A percentile compares a stretch with the other conserved stretches of the same genome.
Conservation (phyloP, 495 filamentous ascomycete species). For the Ramalina intermedia region DNA sequence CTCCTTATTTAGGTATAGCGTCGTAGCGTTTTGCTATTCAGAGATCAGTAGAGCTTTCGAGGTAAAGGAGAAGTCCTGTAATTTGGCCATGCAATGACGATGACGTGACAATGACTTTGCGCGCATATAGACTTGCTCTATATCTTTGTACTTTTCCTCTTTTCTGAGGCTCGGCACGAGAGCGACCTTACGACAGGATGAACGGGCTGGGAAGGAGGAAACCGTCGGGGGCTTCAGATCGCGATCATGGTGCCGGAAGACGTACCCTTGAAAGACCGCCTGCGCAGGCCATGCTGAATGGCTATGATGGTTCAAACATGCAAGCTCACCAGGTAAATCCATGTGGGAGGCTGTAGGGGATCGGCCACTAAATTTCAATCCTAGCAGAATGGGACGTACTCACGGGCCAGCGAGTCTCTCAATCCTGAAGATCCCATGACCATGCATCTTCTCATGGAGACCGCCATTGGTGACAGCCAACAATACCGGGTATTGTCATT, state of each 20-base stretch:
- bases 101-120: not conserved
- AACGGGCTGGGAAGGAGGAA: constrained; percentile 29
- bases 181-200: constrained; percentile 17
- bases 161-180: too few relatives aligned
- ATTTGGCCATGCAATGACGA: not conserved
- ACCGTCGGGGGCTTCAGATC: constrained; percentile 30
- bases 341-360: too few relatives aligned
- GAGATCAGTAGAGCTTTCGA: too few relatives aligned
- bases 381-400: constrained; percentile 15
- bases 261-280: constrained; percentile 19
- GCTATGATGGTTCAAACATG: constrained; percentile 25
- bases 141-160: too few relatives aligned
- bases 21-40: too few relatives aligned
- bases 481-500: constrained; percentile 73
- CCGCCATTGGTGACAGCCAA: constrained; percentile 74
- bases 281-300: constrained; percentile 30
- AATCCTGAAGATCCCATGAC: constrained; percentile 42
- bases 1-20: too few relatives aligned
- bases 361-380: too few relatives aligned
- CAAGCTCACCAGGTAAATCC: constrained; percentile 7
- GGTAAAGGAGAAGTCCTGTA: not conserved
- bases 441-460: constrained; percentile 86
- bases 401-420: constrained; percentile 28
- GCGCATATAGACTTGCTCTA: not conserved
- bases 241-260: constrained; percentile 32